Evolutionary conservation across 805 yeast species (phyloP).

Genomic region (Candida qinlingensis): DNA sequence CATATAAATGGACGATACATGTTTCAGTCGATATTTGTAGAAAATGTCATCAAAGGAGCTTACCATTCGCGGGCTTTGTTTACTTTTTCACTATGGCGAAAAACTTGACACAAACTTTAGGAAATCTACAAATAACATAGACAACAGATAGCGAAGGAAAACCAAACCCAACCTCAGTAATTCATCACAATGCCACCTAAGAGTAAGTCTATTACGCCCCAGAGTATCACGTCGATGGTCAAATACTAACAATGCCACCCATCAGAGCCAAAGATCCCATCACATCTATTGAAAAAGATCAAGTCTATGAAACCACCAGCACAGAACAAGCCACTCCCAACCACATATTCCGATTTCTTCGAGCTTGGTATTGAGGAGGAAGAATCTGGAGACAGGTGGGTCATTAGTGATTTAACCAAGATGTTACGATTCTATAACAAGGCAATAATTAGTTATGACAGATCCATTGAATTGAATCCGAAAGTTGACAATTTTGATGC

Average conservation of each 20-base stretch:
- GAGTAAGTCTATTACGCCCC: conserved; percentile 7
- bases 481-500: conserved; percentile 33
- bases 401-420: conserved; percentile 58
- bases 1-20: too few species aligned
- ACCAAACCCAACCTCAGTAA: not conserved
- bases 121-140: not conserved
- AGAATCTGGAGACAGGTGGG: conserved; percentile 75
- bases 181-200: conserved; percentile 17
- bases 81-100: too few species aligned
- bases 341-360: conserved; percentile 46
- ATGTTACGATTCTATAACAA: conserved; percentile 59
- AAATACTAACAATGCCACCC: not conserved
- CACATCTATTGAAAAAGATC: conserved; percentile 8
- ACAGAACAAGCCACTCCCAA: conserved; percentile 6
- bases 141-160: too few species aligned
- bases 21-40: too few species aligned
- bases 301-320: not conserved
- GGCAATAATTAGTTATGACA: conserved; percentile 41
- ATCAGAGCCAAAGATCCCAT: conserved; percentile 10
- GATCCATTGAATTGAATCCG: conserved; percentile 23
- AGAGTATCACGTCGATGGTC: too few species aligned
- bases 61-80: too few species aligned
- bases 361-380: conserved; percentile 56
- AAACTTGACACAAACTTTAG: not conserved
- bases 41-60: too few species aligned